Percentiles rank a stretch among this genome's conserved stretches.
phyloP scores from a whole-genome alignment of 768 basidiomycete genomes.

The Tephrocybe sp. region DNA sequence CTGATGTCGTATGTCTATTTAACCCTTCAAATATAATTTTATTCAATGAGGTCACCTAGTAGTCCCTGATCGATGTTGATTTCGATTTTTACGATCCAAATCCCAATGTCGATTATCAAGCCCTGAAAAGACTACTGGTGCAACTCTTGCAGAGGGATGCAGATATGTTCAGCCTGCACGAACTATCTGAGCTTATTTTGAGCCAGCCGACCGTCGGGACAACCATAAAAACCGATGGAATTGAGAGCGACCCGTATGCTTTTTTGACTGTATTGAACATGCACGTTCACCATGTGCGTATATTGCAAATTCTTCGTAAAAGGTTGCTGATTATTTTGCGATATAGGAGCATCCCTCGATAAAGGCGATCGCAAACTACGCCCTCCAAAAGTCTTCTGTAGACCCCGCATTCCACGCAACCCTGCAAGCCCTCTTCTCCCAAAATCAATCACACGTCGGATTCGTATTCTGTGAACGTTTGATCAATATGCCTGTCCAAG shows the following conservation, averaged over 20 bases:
- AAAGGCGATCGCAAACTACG: conserved; percentile 67
- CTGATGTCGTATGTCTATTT: conserved; percentile 24
- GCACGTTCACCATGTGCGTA: conserved; percentile 57
- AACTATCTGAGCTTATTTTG: conserved; percentile 79
- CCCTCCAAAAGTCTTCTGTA: conserved; percentile 54
- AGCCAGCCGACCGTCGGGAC: conserved; percentile 75
- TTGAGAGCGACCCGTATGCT: conserved; percentile 88
- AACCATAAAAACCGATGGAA: conserved; percentile 90
- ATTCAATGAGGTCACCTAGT: conserved; percentile 26
- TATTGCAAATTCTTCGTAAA: conserved; percentile 14
- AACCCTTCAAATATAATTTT: conserved; percentile 1
- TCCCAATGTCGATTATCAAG: conserved; percentile 80
- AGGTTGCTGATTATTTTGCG: not conserved
- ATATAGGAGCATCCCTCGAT: conserved; percentile 70
- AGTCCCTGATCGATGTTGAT: conserved; percentile 79
- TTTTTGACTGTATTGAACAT: conserved; percentile 83
- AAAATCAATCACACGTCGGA: conserved; percentile 62
- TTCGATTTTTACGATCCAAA: conserved; percentile 95
- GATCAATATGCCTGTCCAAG: conserved; percentile 94
- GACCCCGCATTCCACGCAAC: conserved; percentile 51
- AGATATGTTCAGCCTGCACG: conserved; percentile 65
- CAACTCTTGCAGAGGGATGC: conserved; percentile 80
- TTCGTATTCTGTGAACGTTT: conserved; percentile 86
- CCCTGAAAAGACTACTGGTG: conserved; percentile 69
- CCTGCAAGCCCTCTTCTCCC: conserved; percentile 55